Base-by-base conservation (phyloP, 2,329 filamentous ascomycete species). In the Aspergillus sp. region DNA sequence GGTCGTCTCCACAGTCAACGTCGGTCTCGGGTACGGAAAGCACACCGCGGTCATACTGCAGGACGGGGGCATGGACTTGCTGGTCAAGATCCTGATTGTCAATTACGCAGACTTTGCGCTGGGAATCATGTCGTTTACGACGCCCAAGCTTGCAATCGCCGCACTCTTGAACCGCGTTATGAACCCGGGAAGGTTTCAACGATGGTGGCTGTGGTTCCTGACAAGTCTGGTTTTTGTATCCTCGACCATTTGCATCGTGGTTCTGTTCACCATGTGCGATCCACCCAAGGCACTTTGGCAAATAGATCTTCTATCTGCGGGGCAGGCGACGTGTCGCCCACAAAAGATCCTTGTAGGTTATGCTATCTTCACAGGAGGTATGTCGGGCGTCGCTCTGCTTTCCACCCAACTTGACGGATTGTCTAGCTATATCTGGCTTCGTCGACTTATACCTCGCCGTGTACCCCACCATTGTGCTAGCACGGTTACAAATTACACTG, bases 191-290 rank as follows among this genome's bases (percentile, higher is more conserved):
- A 22, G 47, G 11, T 3, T 62, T 1, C 66, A 72, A 5, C 68
- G 65, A 3, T 41, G 62, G 8, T 62, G 57, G 38, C 57, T 74
- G 1, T 74, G 72, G 72, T n/a, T 48, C 0, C 60, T 83, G 25
- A 72, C 72, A 1, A 64, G 66, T 4, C 41, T 71, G 5, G 75
- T 73, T 23, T 64, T 75, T 13, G 38, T 75, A 8, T 69, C 73
- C 1, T 67, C 79, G 9, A 56, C 76, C 1, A 71, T 71, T 7
- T 78, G 73, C 46, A 72, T 82, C 17, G 63, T 80, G 15, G 71
- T 82, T 4, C 65, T 81, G 1, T 79, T 81, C 46, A 78, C 74
- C 1, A 79, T 78, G 61, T 84, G 82, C 66, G 69, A 68, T 3
- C 81, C 82, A 0, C 63, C 70, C 1, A 54, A 59, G 31, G 76